Evolutionary conservation across 139 green algal genomes (phyloP).

Genomic region (Coelastrella sp.): DNA sequence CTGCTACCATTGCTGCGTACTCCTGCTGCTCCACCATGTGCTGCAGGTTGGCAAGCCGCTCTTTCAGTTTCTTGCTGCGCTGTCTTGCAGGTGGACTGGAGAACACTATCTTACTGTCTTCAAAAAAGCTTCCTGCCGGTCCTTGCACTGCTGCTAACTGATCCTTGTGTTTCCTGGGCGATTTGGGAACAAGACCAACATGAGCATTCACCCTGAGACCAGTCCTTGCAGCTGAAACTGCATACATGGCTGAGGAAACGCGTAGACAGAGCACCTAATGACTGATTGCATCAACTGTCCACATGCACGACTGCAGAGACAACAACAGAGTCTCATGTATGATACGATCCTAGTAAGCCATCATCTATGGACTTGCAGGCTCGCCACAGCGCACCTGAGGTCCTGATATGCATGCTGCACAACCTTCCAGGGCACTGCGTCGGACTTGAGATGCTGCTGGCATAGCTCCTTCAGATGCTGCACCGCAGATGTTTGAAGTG

Average conservation of each 20-base stretch:
- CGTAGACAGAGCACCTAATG: not conserved
- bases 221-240: not conserved
- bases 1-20: slow-evolving; percentile 65
- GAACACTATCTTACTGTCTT: slow-evolving; percentile 55
- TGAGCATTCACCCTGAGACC: not conserved
- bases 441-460: slow-evolving; percentile 4
- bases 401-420: not conserved
- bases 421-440: slow-evolving; percentile 37
- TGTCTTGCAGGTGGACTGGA: slow-evolving; percentile 46
- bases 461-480: slow-evolving; percentile 37
- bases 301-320: not conserved
- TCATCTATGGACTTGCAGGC: not conserved
- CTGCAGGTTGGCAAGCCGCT: slow-evolving; percentile 62
- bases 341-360: not conserved
- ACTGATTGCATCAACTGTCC: too few species aligned
- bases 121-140: slow-evolving; percentile 36
- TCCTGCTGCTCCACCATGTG: slow-evolving; percentile 64
- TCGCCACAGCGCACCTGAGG: not conserved
- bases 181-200: not conserved
- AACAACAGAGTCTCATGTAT: not conserved
- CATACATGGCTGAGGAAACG: not conserved
- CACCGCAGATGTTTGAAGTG: not conserved
- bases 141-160: not conserved
- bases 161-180: not conserved
- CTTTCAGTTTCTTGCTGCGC: slow-evolving; percentile 60